Evolutionary conservation across 176 grass and related monocot species (phyloP), one percentile per base, ranked within the genome.

Genomic region (Cocos nucifera): DNA sequence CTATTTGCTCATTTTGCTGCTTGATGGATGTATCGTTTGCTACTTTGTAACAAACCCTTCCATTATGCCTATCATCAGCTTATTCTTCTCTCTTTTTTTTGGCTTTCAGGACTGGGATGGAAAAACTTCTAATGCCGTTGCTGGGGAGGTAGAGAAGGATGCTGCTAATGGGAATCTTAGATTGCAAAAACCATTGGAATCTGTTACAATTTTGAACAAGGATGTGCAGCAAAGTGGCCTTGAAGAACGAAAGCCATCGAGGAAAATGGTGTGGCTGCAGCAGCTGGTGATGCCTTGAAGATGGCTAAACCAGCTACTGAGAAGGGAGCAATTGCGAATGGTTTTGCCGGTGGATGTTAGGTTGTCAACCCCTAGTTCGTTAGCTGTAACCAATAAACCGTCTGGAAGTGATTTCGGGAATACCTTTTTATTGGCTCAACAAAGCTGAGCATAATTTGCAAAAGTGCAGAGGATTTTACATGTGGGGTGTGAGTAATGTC

Each of bases 91-190:
- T 12, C 35, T 12, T 44, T 44, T 44, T 44, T 44, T 44, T 44
- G 35, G 35, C 35, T 12, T 35, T 12, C 69, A 95, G 91, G 75
- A 44, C 1, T 70, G 50, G 49, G 65, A 81, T 59, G 83, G 74
- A 16, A 90, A 67, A 62, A 62, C 84, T 19, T 51, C 19, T 59
- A 60, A 59, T 52, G 23, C 57, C 67, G 22, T 28, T 28, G 26
- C 61, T 0, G 71, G 62, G 7, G 90, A 87, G 22, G 83, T 82
- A 62, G 80, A 89, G 52, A 86, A 77, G 56, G 84, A 82, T 26
- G 23, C 20, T 19, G 63, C 17, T 29, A 64, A 73, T 15, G 55
- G 65, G 27, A 89, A 73, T 64, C 55, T 58, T 0, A 69, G 22
- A 19, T 52, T 66, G 19, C 83, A 79, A 32, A 88, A 79, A 60